Base-by-base conservation (phyloP, 257 asterid species). In the Capsicum pubescens region DNA sequence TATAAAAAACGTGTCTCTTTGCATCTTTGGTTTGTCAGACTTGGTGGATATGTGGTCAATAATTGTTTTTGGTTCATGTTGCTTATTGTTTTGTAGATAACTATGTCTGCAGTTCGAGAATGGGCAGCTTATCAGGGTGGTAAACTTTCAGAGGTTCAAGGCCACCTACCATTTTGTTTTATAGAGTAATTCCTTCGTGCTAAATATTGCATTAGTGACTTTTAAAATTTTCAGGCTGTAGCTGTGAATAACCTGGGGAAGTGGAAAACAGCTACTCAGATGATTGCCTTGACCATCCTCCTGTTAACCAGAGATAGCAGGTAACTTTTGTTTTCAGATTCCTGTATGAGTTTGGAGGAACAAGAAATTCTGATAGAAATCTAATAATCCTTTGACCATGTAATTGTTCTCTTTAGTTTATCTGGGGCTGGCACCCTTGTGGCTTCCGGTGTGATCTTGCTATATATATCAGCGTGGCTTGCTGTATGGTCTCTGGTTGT, bases 101-200 rank as follows among this genome's bases (percentile, higher is more conserved):
- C 99, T 79, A 97, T 97, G 99, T 97, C 99, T 1, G 99, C 98
- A 0, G 98, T 97, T 80, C 90, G 99, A 90, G 99, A 97, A 91
- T 97, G 99, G 99, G 99, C 99, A 76, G 97, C 98, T 84, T 93
- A 98, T 82, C 98, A 91, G 85, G 97, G 93, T 84, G 90, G 86
- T 88, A 97, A 91, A 90, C 97, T 97, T 86, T 91, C 94, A 63
- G 95, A 95, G 97, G 98, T 96, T 84, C 72, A 54, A 32, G 52
- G 46, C 66, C 14, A 57, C 14, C 66, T 46, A 19, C 61, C 81
- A 39, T 42, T 82, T 17, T 57, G 44, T 68, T 66, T 36, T 64
- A 32, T 35, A 46, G 46, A 50, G 46, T 48, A 21, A 52, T 16
- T 50, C 48, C 21, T 76, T 17, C 10, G 7, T 50, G 71, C 79